phyloP scores from a whole-genome alignment of 768 basidiomycete species.

The Mycena maculata region DNA sequence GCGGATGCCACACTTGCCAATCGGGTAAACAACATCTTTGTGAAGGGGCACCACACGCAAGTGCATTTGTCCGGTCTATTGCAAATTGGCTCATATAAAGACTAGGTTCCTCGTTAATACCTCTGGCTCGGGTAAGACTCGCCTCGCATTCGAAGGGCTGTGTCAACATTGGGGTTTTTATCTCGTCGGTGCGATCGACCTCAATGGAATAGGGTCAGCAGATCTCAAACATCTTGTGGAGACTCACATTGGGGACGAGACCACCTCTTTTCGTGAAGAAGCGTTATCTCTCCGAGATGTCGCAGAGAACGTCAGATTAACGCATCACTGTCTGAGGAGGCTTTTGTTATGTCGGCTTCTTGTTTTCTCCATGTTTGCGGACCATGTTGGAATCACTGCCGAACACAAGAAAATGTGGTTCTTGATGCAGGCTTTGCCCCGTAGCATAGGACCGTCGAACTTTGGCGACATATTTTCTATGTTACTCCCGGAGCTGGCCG shows the following conservation, averaged over 20 bases:
- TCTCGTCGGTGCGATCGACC: constrained; percentile 13
- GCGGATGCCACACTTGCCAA: constrained; percentile 21
- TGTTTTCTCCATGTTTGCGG: neutral
- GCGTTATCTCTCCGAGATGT: too few species aligned
- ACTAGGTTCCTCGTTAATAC: constrained; percentile 25
- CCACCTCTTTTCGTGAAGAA: neutral
- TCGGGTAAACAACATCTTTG: neutral
- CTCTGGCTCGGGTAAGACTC: constrained; percentile 21
- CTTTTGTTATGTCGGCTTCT: neutral
- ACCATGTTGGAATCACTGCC: neutral
- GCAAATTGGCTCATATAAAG: neutral
- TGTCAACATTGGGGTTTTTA: constrained; percentile 5
- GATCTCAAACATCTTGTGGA: constrained; percentile 3
- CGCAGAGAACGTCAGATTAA: neutral
- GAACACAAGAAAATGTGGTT: neutral
- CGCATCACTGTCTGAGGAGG: neutral
- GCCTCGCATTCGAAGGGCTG: constrained; percentile 21
- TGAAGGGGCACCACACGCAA: constrained; percentile 7
- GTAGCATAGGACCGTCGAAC: neutral
- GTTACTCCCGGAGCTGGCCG: neutral
- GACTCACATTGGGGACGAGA: neutral
- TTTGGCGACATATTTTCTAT: neutral
- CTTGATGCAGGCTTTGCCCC: too few species aligned
- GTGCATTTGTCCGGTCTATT: constrained; percentile 2
- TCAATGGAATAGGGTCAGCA: constrained; percentile 39